Evolutionary conservation across 2,329 filamentous ascomycete genomes (phyloP).

Genomic region (Calonectria hawksworthii): DNA sequence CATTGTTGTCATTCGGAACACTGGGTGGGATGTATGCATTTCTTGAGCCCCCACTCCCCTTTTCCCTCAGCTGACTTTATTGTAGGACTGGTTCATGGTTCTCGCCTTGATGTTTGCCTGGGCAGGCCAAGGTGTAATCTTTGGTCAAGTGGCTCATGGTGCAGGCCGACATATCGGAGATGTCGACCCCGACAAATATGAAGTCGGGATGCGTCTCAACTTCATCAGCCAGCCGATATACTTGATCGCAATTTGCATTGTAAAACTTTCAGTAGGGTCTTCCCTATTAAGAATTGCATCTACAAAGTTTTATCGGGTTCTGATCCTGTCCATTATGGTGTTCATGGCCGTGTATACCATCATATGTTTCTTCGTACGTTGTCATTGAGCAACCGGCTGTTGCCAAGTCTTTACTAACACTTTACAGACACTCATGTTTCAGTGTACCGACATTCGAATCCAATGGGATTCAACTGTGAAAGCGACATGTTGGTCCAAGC

Average conservation of each 20-base stretch:
- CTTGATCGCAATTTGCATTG: constrained; percentile 55
- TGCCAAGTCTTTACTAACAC: neutral
- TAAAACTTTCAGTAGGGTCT: constrained; percentile 59
- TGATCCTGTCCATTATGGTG: constrained; percentile 55
- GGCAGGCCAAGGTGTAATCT: constrained; percentile 55
- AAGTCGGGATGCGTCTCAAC: constrained; percentile 57
- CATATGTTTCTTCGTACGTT: constrained; percentile 53
- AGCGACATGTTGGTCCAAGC: constrained; percentile 57
- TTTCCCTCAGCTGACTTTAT: neutral
- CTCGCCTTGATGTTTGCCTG: constrained; percentile 49
- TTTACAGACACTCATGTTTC: constrained; percentile 58
- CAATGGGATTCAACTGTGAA: constrained; percentile 59
- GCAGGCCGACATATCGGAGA: constrained; percentile 62
- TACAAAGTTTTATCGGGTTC: constrained; percentile 50
- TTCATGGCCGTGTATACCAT: constrained; percentile 52
- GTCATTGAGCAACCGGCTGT: neutral
- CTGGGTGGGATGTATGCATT: constrained; percentile 60
- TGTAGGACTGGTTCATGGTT: constrained; percentile 50
- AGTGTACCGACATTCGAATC: constrained; percentile 61
- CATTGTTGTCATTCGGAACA: constrained; percentile 59
- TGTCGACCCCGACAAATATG: constrained; percentile 51
- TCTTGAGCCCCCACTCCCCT: neutral
- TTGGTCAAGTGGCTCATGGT: constrained; percentile 57
- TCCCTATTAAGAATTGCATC: constrained; percentile 58
- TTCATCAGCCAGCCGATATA: constrained; percentile 61